Percentiles rank a stretch among this genome's conserved stretches.
phyloP scores from a whole-genome alignment of 169 alveolate species.

The Eimeria tenella region DNA sequence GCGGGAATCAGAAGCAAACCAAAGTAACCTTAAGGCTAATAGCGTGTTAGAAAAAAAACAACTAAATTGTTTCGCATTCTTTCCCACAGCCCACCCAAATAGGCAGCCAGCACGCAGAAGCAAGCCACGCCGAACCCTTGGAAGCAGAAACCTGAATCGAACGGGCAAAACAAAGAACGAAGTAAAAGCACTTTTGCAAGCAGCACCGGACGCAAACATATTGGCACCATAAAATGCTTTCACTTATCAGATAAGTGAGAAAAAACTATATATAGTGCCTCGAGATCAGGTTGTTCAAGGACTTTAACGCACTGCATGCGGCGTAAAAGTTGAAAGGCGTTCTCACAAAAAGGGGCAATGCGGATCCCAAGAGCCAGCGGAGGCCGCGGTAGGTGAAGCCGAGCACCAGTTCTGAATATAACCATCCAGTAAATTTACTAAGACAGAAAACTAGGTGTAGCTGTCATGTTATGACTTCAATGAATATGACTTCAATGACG shows the following conservation, averaged over 20 bases:
- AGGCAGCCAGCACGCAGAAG: conserved; percentile 28
- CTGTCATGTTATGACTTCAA: no score
- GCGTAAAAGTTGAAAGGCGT: conserved; percentile 80
- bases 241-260: no score
- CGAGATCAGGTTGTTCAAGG: background rate
- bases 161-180: background rate
- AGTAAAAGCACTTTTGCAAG: background rate
- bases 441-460: background rate
- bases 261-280: no score
- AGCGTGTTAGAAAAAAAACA: no score
- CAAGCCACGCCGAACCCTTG: conserved; percentile 66
- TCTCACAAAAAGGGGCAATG: background rate
- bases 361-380: background rate
- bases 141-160: conserved; percentile 33
- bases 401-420: conserved; percentile 26
- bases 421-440: background rate
- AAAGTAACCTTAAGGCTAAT: background rate
- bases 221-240: no score
- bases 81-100: background rate
- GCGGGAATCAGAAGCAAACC: background rate
- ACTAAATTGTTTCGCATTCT: no score
- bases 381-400: conserved; percentile 78
- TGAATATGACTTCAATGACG: no score
- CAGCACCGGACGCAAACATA: no score
- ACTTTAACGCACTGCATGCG: background rate